Conservation (phyloP, 805 yeast species). For the Yamadazyma tumulicola region DNA sequence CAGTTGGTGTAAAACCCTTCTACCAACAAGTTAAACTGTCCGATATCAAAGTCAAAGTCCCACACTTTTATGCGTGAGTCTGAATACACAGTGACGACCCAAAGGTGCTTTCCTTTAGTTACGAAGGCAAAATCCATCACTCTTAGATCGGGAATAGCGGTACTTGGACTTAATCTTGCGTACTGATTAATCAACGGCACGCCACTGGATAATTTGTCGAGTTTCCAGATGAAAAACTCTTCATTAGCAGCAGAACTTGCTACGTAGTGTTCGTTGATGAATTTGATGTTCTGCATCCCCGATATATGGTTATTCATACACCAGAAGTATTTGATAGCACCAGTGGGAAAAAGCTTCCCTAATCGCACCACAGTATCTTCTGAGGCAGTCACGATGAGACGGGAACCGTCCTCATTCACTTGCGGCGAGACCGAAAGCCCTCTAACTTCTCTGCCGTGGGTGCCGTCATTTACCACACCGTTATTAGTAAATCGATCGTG, state of each 20-base stretch:
- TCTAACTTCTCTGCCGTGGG: slow-evolving; percentile 91
- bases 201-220: slow-evolving; percentile 31
- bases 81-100: slow-evolving; percentile 74
- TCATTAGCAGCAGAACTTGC: slow-evolving; percentile 77
- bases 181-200: slow-evolving; percentile 47
- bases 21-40: slow-evolving; percentile 41
- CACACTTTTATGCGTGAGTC: slow-evolving; percentile 75
- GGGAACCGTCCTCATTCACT: slow-evolving; percentile 23
- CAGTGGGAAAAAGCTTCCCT: slow-evolving; percentile 38
- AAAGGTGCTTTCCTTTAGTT: slow-evolving; percentile 42
- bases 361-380: slow-evolving; percentile 82
- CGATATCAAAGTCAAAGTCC: slow-evolving; percentile 40
- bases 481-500: slow-evolving; percentile 15
- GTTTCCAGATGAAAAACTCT: slow-evolving; percentile 79
- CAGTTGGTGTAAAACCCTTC: slow-evolving; percentile 63
- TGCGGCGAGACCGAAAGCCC: slow-evolving; percentile 55
- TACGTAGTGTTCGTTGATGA: slow-evolving; percentile 47
- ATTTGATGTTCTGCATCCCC: slow-evolving; percentile 74
- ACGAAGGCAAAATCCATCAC: slow-evolving; percentile 78
- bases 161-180: slow-evolving; percentile 53
- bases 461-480: slow-evolving; percentile 49
- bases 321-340: slow-evolving; percentile 49
- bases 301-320: slow-evolving; percentile 79
- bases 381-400: slow-evolving; percentile 68
- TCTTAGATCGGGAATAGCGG: slow-evolving; percentile 73